Evolutionary conservation across 345 rosid genomes (phyloP), one percentile per base, ranked within the genome.

Genomic region (Euphorbia pulcherrima): DNA sequence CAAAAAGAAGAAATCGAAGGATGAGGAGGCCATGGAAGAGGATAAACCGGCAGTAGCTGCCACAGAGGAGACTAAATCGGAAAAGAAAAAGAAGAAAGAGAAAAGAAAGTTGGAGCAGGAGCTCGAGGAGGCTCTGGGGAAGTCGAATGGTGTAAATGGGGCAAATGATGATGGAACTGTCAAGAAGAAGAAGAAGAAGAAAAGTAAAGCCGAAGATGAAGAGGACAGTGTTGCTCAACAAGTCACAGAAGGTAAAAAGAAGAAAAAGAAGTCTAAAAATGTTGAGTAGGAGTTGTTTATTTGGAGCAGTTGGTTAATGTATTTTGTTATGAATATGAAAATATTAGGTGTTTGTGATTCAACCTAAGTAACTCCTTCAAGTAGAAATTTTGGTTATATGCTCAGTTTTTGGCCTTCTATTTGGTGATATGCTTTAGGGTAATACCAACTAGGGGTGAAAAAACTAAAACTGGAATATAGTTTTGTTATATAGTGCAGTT

Each of bases 1-100:
- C 78, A 86, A 84, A 81, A 86, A 88, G 61, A 83, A 81, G 86
- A 84, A 84, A 70, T 80, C 83, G 0, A 86, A n/a, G n/a, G n/a
- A n/a, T n/a, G n/a, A n/a, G n/a, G n/a, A n/a, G n/a, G n/a, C n/a
- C n/a, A n/a, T 71, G 54, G 77, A 83, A 50, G 82, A 66, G 66
- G 83, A 81, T 64, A 68, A 74, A 26, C 50, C 74, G 27, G 27
- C 68, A n/a, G n/a, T n/a, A n/a, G n/a, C n/a, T n/a, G n/a, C n/a
- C n/a, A n/a, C n/a, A n/a, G n/a, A n/a, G n/a, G n/a, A n/a, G 37
- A 7, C 37, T 33, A 86, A 84, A 71, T 79, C 88, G 1, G 86
- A 86, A 79, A 82, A 80, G 71, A 84, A 79, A 68, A 82, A 73
- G 64, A 78, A 85, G 80, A 59, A 59, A 35, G 81, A 83, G 58